Percentiles rank a stretch among this genome's conserved stretches.
These are phyloP conservation scores for Gloeopeniophorella convolvens DNA, from an alignment of 768 basidiomycete species.

Conservation along the genomic window DNA sequence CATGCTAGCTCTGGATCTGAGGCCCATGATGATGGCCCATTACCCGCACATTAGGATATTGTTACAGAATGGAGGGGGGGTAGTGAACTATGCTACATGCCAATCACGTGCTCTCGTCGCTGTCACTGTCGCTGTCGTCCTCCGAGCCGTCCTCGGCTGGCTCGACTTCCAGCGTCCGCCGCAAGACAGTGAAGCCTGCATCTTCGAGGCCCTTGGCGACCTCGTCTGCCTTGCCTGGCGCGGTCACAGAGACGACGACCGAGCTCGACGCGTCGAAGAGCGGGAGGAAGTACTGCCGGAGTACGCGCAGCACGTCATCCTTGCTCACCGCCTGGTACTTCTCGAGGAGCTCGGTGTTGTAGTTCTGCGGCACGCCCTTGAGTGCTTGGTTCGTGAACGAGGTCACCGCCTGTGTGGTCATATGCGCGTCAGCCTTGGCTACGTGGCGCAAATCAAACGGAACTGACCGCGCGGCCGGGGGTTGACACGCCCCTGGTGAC, in stretches of 20 bases:
- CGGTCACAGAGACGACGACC: slow-evolving; percentile 74
- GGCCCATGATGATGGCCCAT: not conserved
- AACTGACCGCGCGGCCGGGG: slow-evolving; percentile 73
- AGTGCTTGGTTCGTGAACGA: slow-evolving; percentile 90
- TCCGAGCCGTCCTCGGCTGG: slow-evolving; percentile 39
- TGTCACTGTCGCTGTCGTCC: slow-evolving; percentile 31
- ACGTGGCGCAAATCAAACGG: not conserved
- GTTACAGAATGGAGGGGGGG: not conserved
- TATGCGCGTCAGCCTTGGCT: not conserved
- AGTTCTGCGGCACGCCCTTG: slow-evolving; percentile 71
- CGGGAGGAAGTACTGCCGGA: slow-evolving; percentile 74
- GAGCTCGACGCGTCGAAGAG: slow-evolving; percentile 75
- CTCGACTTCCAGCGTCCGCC: slow-evolving; percentile 58
- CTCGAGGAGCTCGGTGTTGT: slow-evolving; percentile 70
- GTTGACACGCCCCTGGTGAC: slow-evolving; percentile 81
- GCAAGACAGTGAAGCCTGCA: slow-evolving; percentile 77
- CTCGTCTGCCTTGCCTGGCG: slow-evolving; percentile 71
- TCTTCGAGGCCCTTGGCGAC: slow-evolving; percentile 56
- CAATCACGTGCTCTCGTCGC: not conserved
- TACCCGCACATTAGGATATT: slow-evolving; percentile 5
- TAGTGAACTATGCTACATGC: not conserved
- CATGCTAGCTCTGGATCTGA: not conserved
- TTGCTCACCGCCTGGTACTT: slow-evolving; percentile 76
- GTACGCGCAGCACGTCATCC: slow-evolving; percentile 61
- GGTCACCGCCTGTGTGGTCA: slow-evolving; percentile 51